Base-by-base conservation (phyloP, 2,329 filamentous ascomycete species). In the Magnaporthiopsis incrustans region DNA sequence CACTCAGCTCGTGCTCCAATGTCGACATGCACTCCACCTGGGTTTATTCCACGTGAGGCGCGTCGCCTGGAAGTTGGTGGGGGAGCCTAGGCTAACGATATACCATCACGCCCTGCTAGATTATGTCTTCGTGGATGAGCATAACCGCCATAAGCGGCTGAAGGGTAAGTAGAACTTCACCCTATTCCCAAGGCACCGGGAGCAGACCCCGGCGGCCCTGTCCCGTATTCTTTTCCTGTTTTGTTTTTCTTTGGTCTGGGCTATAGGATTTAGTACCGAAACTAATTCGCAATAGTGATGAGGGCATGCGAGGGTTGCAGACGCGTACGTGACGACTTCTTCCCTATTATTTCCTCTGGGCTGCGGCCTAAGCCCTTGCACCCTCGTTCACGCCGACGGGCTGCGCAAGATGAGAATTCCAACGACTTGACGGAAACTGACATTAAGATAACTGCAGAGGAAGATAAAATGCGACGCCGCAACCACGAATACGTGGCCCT, bases 381-480 rank as follows among this genome's bases (percentile, higher is more conserved):
- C n/a, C 44, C 44, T 25, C 44, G 18, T 53, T n/a, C 44, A 5
- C 22, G n/a, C n/a, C 4, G 22, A 25, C 44, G n/a, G 2, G 22
- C n/a, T 25, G 8, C 18, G 4, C 22, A 22, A 53, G 44, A 53
- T 22, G 10, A 50, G 8, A 14, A 10, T 14, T 11, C 22, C 44
- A n/a, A 53, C 7, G 44, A 12, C 38, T 7, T 5, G 38, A 50
- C 18, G 44, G 44, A 53, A 22, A 10, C 44, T 53, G 44, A 53
- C 44, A 10, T 22, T 22, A 18, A 53, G 7, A 25, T 53, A 25
- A 53, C 11, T 11, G 10, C 44, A 53, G 77, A 87, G 94, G 72
- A 99, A 99, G 77, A 99, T 99, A 74, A 97, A 97, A 76, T 99
- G 94, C 78, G 95, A 98, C 79, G 92, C 94, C 63, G 94, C 94